These are phyloP conservation scores for Microsporum ferrugineum DNA, from an alignment of 2,329 filamentous ascomycete species.

Conservation along the genomic window DNA sequence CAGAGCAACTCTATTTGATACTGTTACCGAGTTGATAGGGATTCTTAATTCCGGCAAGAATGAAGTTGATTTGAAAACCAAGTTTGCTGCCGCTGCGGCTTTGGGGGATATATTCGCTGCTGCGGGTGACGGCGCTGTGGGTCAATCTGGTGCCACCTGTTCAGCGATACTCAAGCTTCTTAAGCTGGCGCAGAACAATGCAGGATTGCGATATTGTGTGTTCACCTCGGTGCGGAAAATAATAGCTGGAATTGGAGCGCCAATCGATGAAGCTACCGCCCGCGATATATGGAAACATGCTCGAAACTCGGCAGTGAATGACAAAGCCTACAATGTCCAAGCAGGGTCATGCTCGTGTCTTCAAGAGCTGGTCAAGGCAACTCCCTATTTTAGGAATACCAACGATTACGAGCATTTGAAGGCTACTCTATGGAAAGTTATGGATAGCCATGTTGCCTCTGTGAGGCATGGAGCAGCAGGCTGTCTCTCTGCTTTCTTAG, in stretches of 20 bases:
- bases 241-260: slow-evolving; percentile 59
- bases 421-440: slow-evolving; percentile 68
- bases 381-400: slow-evolving; percentile 73
- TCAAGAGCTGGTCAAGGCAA: slow-evolving; percentile 58
- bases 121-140: slow-evolving; percentile 88
- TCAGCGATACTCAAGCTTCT: slow-evolving; percentile 63
- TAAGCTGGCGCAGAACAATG: slow-evolving; percentile 67
- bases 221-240: slow-evolving; percentile 68
- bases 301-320: slow-evolving; percentile 60
- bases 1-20: slow-evolving; percentile 84
- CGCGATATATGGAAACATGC: slow-evolving; percentile 90
- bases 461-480: slow-evolving; percentile 80
- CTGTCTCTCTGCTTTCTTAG: slow-evolving; percentile 69
- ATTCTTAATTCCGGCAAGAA: slow-evolving; percentile 64
- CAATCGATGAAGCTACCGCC: slow-evolving; percentile 73
- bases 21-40: slow-evolving; percentile 72
- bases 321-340: slow-evolving; percentile 76
- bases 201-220: slow-evolving; percentile 67
- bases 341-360: slow-evolving; percentile 68
- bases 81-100: slow-evolving; percentile 78
- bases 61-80: slow-evolving; percentile 65
- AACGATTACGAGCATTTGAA: slow-evolving; percentile 86
- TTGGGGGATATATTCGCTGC: slow-evolving; percentile 79
- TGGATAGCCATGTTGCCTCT: slow-evolving; percentile 63
- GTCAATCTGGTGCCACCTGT: slow-evolving; percentile 64